Conservation (phyloP, 768 basidiomycete species). For the Mycena olivaceomarginata region DNA sequence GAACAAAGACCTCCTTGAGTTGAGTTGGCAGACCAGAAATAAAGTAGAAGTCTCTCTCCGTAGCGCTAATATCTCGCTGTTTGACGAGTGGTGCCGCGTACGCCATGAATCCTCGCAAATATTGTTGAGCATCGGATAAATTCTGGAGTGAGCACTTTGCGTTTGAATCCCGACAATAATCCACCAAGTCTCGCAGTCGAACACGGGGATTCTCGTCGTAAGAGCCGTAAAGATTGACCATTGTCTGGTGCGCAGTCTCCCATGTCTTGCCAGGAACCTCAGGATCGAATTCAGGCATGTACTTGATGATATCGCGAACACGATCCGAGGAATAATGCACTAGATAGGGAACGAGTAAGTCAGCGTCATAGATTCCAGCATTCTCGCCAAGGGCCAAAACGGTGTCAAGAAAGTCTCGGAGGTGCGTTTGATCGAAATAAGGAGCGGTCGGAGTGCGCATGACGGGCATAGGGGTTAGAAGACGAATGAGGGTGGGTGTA, state of each 20-base stretch:
- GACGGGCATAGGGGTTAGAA: too few relatives aligned
- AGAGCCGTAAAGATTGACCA: not conserved
- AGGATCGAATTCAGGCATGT: not conserved
- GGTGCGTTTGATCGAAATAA: too few relatives aligned
- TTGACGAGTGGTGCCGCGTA: not conserved
- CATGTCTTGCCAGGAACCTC: not conserved
- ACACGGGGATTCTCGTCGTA: not conserved
- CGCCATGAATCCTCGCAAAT: not conserved
- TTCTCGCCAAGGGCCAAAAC: too few relatives aligned
- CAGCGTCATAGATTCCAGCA: too few relatives aligned
- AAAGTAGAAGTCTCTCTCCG: slow-evolving; percentile 23
- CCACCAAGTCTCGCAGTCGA: not conserved
- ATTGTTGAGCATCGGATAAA: not conserved
- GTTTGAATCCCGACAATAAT: not conserved
- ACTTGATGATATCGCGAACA: not conserved
- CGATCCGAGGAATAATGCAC: too few relatives aligned
- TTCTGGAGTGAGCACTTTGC: not conserved
- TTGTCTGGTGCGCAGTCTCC: not conserved
- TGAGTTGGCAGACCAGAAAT: slow-evolving; percentile 26
- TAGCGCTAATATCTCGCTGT: not conserved
- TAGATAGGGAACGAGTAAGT: too few relatives aligned
- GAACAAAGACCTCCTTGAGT: slow-evolving; percentile 30
- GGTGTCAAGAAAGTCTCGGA: too few relatives aligned
- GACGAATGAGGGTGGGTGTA: too few relatives aligned
- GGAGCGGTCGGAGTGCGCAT: too few relatives aligned